phyloP scores from a whole-genome alignment of 2,329 filamentous ascomycete species.

The Cytospora chrysosperma region DNA sequence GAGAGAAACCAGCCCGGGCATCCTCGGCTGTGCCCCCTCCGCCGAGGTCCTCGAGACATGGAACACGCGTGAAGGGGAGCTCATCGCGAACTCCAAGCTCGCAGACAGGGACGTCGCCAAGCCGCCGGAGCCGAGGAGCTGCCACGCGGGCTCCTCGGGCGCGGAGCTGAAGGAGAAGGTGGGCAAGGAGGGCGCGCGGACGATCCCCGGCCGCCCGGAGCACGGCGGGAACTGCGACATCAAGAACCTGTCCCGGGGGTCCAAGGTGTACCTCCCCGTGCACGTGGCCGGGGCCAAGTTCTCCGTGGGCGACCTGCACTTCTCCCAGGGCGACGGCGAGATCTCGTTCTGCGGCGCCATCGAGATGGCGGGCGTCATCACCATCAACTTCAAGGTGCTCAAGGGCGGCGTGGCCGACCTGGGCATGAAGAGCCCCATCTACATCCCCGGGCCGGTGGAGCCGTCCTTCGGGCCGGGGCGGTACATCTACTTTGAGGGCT shows the following conservation, averaged over 20 bases:
- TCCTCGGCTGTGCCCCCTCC: constrained; percentile 85
- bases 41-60: constrained; percentile 73
- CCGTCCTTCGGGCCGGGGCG: constrained; percentile 82
- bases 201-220: constrained; percentile 80
- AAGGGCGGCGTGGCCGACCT: constrained; percentile 75
- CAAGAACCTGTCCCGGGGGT: constrained; percentile 70
- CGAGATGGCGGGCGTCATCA: constrained; percentile 91
- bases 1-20: constrained; percentile 58
- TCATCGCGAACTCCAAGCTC: constrained; percentile 69
- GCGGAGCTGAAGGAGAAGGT: constrained; percentile 63
- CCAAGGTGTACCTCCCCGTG: constrained; percentile 83
- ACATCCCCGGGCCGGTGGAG: constrained; percentile 82
- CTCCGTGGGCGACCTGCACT: constrained; percentile 84
- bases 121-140: constrained; percentile 69
- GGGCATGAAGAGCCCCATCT: constrained; percentile 79
- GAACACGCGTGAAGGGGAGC: constrained; percentile 79
- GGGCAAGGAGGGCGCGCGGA: constrained; percentile 75
- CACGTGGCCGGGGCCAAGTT: constrained; percentile 88
- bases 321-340: constrained; percentile 85
- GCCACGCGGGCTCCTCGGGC: constrained; percentile 65
- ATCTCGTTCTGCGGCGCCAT: constrained; percentile 89
- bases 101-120: constrained; percentile 68
- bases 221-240: constrained; percentile 92
- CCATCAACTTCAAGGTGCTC: constrained; percentile 85
- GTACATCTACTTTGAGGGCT: constrained; percentile 85